phyloP scores from a whole-genome alignment of 331 rosid species.

The Malus hybrid region DNA sequence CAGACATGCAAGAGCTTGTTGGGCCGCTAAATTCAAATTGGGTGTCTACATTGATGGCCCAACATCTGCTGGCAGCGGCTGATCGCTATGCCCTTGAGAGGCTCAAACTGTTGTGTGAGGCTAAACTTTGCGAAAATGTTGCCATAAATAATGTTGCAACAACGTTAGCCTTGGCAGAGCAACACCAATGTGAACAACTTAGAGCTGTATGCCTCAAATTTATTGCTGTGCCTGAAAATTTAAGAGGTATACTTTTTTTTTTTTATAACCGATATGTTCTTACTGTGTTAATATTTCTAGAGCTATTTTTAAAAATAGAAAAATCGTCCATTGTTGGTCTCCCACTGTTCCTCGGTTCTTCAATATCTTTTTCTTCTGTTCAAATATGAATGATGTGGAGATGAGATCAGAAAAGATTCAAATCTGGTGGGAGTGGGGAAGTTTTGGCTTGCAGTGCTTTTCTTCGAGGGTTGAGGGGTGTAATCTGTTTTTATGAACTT shows the following conservation, averaged over 20 bases:
- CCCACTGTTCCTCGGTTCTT: neutral
- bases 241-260: conserved; percentile 27
- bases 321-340: neutral
- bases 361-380: neutral
- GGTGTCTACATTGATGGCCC: conserved; percentile 47
- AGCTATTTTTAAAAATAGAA: neutral
- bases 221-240: conserved; percentile 46
- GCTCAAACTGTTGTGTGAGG: conserved; percentile 42
- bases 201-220: conserved; percentile 44
- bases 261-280: too few relatives aligned
- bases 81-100: conserved; percentile 42
- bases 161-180: conserved; percentile 58
- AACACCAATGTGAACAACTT: conserved; percentile 49
- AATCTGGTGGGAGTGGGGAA: neutral
- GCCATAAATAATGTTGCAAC: conserved; percentile 59
- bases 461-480: neutral
- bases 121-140: conserved; percentile 44
- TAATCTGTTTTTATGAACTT: neutral
- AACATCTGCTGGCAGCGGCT: conserved; percentile 60
- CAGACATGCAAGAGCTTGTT: conserved; percentile 41
- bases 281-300: neutral
- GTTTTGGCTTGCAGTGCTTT: neutral
- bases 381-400: neutral
- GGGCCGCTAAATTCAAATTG: conserved; percentile 32
- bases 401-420: neutral